Conservation (phyloP, 129 eudicot species). For the Flaveria sonorensis region DNA sequence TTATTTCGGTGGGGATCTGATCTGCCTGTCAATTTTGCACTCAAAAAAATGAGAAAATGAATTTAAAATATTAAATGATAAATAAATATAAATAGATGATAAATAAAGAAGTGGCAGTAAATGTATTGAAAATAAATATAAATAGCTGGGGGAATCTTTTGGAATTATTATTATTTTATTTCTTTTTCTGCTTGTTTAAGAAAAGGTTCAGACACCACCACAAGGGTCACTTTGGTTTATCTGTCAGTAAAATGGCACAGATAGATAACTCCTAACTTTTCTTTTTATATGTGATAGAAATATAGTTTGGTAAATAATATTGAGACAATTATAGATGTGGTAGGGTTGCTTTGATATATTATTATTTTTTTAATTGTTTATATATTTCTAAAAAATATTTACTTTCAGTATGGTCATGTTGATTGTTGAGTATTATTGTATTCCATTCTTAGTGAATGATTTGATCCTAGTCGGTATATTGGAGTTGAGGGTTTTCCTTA, state of each 20-base stretch:
- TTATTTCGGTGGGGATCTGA: constrained; percentile 90
- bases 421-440: too few species aligned
- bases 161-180: constrained; percentile 34
- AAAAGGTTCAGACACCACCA: constrained; percentile 41
- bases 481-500: too few species aligned
- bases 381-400: too few species aligned
- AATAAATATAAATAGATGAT: not conserved
- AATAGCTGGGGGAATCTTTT: constrained; percentile 48
- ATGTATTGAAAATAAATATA: constrained; percentile 12
- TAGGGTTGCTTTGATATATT: too few species aligned
- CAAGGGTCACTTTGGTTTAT: constrained; percentile 48
- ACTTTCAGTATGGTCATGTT: too few species aligned
- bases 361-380: too few species aligned
- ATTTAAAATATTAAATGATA: too few species aligned
- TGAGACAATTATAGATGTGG: too few species aligned
- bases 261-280: constrained; percentile 29
- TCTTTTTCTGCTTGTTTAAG: constrained; percentile 47
- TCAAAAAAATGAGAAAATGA: constrained; percentile 30
- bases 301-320: too few species aligned
- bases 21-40: constrained; percentile 88
- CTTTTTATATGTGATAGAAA: not conserved
- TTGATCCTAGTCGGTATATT: too few species aligned
- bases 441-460: too few species aligned
- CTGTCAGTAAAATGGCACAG: constrained; percentile 49
- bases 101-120: constrained; percentile 31